Evolutionary conservation across 768 basidiomycete species (phyloP).

Genomic region (Lentinula detonsa): DNA sequence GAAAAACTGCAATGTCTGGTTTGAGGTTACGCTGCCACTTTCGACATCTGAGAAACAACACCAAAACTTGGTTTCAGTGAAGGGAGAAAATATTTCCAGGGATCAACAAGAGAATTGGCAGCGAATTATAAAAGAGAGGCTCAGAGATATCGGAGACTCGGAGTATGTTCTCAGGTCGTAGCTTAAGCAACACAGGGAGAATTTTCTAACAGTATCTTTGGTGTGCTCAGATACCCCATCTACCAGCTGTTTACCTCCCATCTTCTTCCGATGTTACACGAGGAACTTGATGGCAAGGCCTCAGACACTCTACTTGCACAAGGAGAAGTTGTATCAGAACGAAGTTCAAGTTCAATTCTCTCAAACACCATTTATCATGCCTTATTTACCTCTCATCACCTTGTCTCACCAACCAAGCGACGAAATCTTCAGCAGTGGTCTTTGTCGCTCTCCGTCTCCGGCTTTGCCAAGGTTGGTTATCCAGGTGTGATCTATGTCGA

Average conservation of each 20-base stretch:
- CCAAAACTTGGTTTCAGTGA: constrained; percentile 28
- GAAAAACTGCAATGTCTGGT: constrained; percentile 13
- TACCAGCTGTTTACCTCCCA: constrained; percentile 55
- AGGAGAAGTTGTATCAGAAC: neutral
- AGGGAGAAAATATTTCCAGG: constrained; percentile 40
- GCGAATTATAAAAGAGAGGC: constrained; percentile 27
- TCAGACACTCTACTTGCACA: neutral
- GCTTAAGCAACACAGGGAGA: neutral
- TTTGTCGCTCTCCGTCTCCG: constrained; percentile 43
- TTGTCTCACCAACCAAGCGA: constrained; percentile 59
- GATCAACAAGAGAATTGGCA: constrained; percentile 47
- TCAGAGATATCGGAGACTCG: constrained; percentile 26
- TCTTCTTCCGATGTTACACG: constrained; percentile 51
- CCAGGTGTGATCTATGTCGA: constrained; percentile 74
- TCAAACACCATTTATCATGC: constrained; percentile 37
- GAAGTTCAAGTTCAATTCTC: neutral
- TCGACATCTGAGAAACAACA: constrained; percentile 6
- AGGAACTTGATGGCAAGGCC: constrained; percentile 16
- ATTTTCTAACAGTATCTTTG: neutral
- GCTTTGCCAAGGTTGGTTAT: constrained; percentile 73
- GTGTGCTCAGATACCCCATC: constrained; percentile 43
- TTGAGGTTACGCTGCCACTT: constrained; percentile 23
- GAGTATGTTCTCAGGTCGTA: constrained; percentile 18
- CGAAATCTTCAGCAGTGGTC: constrained; percentile 53
- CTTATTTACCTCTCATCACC: constrained; percentile 70